These are phyloP conservation scores for Lumnitzera racemosa DNA, from an alignment of 345 rosid genomes.

Conservation along the genomic window DNA sequence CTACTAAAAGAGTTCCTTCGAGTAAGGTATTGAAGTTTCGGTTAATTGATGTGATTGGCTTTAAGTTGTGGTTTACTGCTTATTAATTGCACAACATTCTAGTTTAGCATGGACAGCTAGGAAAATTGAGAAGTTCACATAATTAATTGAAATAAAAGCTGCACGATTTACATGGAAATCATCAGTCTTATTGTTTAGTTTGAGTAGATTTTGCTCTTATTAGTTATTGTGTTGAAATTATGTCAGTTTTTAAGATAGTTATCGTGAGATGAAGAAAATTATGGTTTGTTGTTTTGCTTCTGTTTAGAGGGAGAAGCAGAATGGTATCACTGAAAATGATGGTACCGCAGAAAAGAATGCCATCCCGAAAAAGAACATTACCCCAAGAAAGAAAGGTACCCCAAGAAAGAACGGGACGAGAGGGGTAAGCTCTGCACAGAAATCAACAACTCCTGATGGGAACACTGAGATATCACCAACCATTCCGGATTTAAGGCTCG, in stretches of 20 bases:
- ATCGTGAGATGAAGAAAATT: background rate
- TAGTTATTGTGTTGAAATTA: too few relatives aligned
- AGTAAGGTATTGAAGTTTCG: conserved; percentile 33
- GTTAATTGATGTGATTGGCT: too few relatives aligned
- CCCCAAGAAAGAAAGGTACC: background rate
- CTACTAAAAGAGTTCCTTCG: conserved; percentile 31
- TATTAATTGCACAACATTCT: too few relatives aligned
- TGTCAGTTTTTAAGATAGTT: too few relatives aligned
- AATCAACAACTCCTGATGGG: conserved; percentile 14
- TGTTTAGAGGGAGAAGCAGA: conserved; percentile 32
- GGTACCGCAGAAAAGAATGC: conserved; percentile 31
- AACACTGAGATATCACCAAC: conserved; percentile 20
- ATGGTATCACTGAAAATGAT: conserved; percentile 10
- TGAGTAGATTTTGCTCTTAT: too few relatives aligned
- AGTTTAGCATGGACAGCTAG: too few relatives aligned
- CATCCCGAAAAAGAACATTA: background rate
- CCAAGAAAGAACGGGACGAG: conserved; percentile 24
- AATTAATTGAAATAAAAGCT: too few relatives aligned
- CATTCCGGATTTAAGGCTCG: conserved; percentile 51
- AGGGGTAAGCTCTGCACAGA: conserved; percentile 15
- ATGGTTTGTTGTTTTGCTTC: conserved; percentile 2
- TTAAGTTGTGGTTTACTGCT: too few relatives aligned
- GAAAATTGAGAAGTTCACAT: too few relatives aligned
- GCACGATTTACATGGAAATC: too few relatives aligned
- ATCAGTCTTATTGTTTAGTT: too few relatives aligned